phyloP scores from a whole-genome alignment of 2,329 filamentous ascomycete genomes.

The Rugonectria rugulosa region DNA sequence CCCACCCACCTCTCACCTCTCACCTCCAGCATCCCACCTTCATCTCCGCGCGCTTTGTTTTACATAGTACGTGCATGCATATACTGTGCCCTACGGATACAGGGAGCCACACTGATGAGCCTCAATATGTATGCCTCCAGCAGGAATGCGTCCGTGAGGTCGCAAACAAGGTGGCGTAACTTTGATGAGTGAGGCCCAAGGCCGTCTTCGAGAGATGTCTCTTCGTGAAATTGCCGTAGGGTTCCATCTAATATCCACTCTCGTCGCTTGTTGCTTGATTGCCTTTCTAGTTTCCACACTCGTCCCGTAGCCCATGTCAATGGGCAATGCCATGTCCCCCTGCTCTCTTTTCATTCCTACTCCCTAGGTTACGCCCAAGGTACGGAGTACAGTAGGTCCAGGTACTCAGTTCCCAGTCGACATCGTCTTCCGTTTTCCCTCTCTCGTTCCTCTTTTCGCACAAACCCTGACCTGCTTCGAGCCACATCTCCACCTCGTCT shows the following conservation, averaged over 20 bases:
- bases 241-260: constrained; percentile 18
- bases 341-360: constrained; percentile 5
- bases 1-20: neutral
- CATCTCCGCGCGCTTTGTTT: no score
- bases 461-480: neutral
- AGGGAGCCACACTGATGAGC: neutral
- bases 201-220: constrained; percentile 21
- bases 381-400: no score
- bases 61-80: no score
- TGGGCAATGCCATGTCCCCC: constrained; percentile 3
- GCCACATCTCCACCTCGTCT: neutral
- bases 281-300: constrained; percentile 3
- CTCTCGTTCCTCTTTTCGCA: neutral
- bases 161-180: neutral
- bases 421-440: neutral
- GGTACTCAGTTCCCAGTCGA: constrained; percentile 12
- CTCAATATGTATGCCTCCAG: neutral
- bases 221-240: constrained; percentile 24
- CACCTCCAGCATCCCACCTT: no score
- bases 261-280: neutral
- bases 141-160: neutral
- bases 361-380: no score
- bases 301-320: constrained; percentile 3
- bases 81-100: no score
- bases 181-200: constrained; percentile 10